phyloP scores from a whole-genome alignment of 1,284 basidiomycete genomes.

The Vanrija humicola region DNA sequence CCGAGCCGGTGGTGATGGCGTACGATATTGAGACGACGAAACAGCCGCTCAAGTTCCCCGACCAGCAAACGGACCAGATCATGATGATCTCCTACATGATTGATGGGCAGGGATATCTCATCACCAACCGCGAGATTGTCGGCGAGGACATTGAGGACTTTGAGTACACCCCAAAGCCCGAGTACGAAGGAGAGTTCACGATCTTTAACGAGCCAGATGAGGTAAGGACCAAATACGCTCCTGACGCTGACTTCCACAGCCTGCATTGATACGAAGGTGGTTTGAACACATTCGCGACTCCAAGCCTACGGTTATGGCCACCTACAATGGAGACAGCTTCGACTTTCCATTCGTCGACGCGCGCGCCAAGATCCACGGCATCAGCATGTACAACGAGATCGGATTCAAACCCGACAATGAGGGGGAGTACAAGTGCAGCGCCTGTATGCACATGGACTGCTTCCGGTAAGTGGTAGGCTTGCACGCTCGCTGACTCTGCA shows the following conservation, averaged over 20 bases:
- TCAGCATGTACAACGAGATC: slow-evolving; percentile 94
- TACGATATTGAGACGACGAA: slow-evolving; percentile 99
- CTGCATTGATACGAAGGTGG: slow-evolving; percentile 75
- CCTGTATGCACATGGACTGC: slow-evolving; percentile 98
- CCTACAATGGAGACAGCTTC: slow-evolving; percentile 99
- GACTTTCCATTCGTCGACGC: slow-evolving; percentile 98
- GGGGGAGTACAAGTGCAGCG: slow-evolving; percentile 90
- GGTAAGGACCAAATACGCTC: slow-evolving; percentile 50
- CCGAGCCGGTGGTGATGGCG: slow-evolving; percentile 98
- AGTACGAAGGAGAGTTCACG: slow-evolving; percentile 95
- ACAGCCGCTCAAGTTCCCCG: slow-evolving; percentile 96
- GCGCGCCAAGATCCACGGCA: slow-evolving; percentile 78
- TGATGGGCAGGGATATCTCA: slow-evolving; percentile 78
- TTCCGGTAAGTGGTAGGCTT: slow-evolving; percentile 59
- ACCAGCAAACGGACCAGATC: slow-evolving; percentile 91
- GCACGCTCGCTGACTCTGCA: slow-evolving; percentile 6
- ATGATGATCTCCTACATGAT: slow-evolving; percentile 92
- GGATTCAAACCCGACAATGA: slow-evolving; percentile 90
- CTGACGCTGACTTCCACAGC: slow-evolving; percentile 49
- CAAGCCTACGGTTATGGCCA: slow-evolving; percentile 94
- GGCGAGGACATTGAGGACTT: slow-evolving; percentile 98
- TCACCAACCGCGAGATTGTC: slow-evolving; percentile 97
- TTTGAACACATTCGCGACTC: slow-evolving; percentile 91
- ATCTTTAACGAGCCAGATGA: slow-evolving; percentile 95
- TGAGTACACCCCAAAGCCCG: slow-evolving; percentile 97